These are phyloP conservation scores for Fomes fomentarius DNA, from an alignment of 1,284 basidiomycete genomes.

Conservation along the genomic window DNA sequence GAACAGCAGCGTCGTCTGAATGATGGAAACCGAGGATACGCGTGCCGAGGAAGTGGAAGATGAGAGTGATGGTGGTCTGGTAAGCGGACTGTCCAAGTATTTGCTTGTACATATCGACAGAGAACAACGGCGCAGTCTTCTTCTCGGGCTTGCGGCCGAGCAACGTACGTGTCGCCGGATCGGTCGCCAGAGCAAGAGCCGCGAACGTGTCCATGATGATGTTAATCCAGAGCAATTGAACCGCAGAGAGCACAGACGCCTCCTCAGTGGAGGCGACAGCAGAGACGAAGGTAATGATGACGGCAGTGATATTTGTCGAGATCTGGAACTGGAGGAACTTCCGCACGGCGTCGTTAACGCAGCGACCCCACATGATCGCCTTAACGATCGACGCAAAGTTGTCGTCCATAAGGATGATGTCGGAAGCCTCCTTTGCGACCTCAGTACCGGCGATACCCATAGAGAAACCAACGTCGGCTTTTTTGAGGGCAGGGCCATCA, in stretches of 20 bases:
- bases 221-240: constrained; percentile 97
- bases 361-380: constrained; percentile 99
- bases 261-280: constrained; percentile 83
- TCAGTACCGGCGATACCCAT: constrained; percentile 99
- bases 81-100: constrained; percentile 90
- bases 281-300: constrained; percentile 91
- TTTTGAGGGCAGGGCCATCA: constrained; percentile 96
- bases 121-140: constrained; percentile 88
- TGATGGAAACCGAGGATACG: constrained; percentile 69
- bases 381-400: constrained; percentile 96
- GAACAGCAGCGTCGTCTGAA: constrained; percentile 33
- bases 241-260: constrained; percentile 87
- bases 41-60: constrained; percentile 88
- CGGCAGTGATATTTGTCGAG: constrained; percentile 95
- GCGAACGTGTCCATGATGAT: constrained; percentile 99
- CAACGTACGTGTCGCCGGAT: constrained; percentile 83
- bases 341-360: constrained; percentile 96
- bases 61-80: constrained; percentile 82
- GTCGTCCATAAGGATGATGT: constrained; percentile 99
- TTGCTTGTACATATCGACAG: constrained; percentile 93
- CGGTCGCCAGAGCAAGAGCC: constrained; percentile 94
- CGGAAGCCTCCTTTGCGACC: constrained; percentile 98
- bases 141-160: constrained; percentile 91
- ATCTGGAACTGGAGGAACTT: constrained; percentile 99
- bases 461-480: constrained; percentile 92